Evolutionary conservation across 23 red algal species (phyloP).

Genomic region (Gracilaria gracilis): DNA sequence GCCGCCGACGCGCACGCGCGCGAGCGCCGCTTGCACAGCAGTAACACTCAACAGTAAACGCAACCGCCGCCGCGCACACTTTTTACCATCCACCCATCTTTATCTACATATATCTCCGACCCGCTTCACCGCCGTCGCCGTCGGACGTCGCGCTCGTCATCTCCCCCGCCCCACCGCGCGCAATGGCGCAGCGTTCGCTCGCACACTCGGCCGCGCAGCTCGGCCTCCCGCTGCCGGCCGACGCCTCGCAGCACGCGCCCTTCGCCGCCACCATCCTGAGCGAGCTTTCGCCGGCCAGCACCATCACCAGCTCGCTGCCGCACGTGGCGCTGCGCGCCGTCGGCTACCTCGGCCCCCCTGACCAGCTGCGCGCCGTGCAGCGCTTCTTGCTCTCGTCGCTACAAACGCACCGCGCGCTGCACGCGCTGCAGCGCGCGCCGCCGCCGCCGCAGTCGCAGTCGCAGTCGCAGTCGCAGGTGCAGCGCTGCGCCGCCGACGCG

Average conservation of each 20-base stretch:
- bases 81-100: no score
- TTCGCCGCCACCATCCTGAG: conserved; percentile 14
- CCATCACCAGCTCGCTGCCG: neutral
- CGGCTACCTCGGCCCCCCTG: neutral
- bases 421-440: neutral
- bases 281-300: neutral
- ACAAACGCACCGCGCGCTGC: conserved; percentile 17
- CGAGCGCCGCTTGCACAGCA: no score
- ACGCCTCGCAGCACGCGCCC: neutral
- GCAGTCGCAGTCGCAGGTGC: neutral
- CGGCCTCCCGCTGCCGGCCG: neutral
- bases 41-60: no score
- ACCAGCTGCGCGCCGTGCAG: neutral
- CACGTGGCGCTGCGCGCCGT: neutral
- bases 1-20: no score
- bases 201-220: neutral
- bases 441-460: neutral
- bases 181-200: neutral
- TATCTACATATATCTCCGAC: no score
- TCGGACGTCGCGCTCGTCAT: no score
- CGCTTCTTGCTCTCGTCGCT: conserved; percentile 28
- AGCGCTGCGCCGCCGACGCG: neutral
- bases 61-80: no score
- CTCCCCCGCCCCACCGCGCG: no score
- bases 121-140: no score